These are phyloP conservation scores for Dendryphion nanum DNA, from an alignment of 2,329 filamentous ascomycete genomes.

Conservation along the genomic window DNA sequence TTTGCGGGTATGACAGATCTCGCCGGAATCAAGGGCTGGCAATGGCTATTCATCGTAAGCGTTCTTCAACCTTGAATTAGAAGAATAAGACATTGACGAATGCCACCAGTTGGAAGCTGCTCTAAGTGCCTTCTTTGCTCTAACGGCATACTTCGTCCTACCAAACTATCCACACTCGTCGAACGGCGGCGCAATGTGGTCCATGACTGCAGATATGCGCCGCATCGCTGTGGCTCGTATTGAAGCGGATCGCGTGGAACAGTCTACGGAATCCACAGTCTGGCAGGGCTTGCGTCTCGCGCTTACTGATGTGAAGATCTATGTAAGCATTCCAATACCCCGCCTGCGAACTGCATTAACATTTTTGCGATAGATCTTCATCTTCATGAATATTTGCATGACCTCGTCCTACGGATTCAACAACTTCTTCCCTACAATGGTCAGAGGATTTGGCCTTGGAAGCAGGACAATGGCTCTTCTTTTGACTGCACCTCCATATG, in stretches of 20 bases:
- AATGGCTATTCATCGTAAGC: conserved; percentile 2
- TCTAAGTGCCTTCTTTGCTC: background rate
- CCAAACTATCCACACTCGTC: background rate
- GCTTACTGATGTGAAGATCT: background rate
- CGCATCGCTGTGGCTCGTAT: background rate
- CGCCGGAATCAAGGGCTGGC: background rate
- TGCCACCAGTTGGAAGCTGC: too few species aligned
- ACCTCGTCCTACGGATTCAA: conserved; percentile 9
- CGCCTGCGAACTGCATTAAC: background rate
- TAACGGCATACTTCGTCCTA: background rate
- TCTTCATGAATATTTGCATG: background rate
- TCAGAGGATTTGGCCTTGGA: background rate
- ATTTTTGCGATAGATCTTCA: background rate
- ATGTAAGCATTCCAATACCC: too few species aligned
- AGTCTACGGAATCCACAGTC: background rate
- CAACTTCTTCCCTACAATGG: conserved; percentile 10
- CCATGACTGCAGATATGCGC: background rate
- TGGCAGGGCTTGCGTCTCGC: background rate
- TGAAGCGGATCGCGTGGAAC: background rate
- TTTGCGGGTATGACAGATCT: background rate
- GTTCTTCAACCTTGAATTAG: background rate
- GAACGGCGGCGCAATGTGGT: background rate
- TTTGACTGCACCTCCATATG: conserved; percentile 2
- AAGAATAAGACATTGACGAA: too few species aligned
- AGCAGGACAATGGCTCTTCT: background rate